These are phyloP conservation scores for Trametes polyzona DNA, from an alignment of 1,284 basidiomycete species.

Conservation along the genomic window DNA sequence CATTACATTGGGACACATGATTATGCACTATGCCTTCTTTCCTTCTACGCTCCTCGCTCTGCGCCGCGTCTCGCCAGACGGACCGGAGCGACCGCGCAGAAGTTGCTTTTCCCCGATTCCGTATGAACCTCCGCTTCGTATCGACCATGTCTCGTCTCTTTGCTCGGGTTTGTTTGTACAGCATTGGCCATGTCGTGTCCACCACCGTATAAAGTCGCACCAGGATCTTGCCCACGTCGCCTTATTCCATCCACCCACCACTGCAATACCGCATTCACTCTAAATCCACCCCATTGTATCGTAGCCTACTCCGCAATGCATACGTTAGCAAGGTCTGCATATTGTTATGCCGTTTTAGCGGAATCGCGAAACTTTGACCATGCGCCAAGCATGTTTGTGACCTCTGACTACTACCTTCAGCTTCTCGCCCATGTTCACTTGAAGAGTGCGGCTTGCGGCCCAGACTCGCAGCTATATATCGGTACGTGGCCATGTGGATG, in stretches of 20 bases:
- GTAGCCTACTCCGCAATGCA: constrained; percentile 25
- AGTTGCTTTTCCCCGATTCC: background rate
- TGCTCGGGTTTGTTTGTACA: background rate
- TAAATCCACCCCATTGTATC: constrained; percentile 26
- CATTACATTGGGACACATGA: constrained; percentile 20
- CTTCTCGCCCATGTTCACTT: too few relatives aligned
- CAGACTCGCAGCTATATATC: too few relatives aligned
- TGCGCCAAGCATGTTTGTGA: too few relatives aligned
- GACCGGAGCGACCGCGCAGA: background rate
- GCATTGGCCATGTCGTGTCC: background rate
- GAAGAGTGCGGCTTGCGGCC: too few relatives aligned
- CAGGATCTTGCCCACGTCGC: constrained; percentile 8
- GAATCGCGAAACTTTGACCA: too few relatives aligned
- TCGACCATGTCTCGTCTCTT: constrained; percentile 2
- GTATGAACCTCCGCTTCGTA: constrained; percentile 7
- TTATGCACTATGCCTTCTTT: constrained; percentile 15
- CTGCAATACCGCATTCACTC: constrained; percentile 16
- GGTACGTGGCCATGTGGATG: too few relatives aligned
- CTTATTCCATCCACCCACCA: constrained; percentile 5
- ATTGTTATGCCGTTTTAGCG: too few relatives aligned
- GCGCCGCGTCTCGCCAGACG: background rate
- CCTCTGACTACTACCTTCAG: too few relatives aligned
- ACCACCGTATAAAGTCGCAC: background rate
- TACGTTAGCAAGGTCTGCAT: background rate
- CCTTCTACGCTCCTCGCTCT: background rate